A percentile compares a stretch with the other conserved stretches of the same genome.
Evolutionary conservation across 1,284 basidiomycete genomes (phyloP).

Genomic region (Leccinum subrobustum): DNA sequence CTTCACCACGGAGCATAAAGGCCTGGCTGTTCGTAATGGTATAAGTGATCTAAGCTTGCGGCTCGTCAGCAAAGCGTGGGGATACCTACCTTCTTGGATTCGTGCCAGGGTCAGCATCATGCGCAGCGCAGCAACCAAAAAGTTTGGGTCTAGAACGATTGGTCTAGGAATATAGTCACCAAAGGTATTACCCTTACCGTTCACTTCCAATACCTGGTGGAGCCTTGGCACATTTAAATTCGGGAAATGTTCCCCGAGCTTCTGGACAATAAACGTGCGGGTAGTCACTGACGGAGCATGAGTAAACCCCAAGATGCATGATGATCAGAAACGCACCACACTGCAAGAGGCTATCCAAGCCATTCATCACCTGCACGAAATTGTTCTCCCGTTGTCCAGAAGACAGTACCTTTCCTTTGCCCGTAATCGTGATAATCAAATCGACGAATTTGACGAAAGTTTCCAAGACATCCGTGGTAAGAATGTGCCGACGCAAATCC

Average conservation of each 20-base stretch:
- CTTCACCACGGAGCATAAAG: background rate
- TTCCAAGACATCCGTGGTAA: constrained; percentile 17
- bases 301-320: background rate
- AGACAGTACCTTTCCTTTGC: background rate
- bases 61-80: background rate
- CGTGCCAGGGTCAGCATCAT: background rate
- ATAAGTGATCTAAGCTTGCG: background rate
- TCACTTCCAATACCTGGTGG: constrained; percentile 12
- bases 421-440: background rate
- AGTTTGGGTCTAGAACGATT: background rate
- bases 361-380: constrained; percentile 26
- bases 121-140: background rate
- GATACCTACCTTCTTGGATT: background rate
- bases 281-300: constrained; percentile 14
- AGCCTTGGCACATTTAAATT: constrained; percentile 8
- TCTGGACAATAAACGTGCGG: constrained; percentile 1
- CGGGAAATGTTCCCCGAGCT: constrained; percentile 5
- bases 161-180: background rate
- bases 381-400: background rate
- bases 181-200: background rate
- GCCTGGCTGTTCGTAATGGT: background rate
- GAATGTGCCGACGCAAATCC: constrained; percentile 13
- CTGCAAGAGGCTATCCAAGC: constrained; percentile 21
- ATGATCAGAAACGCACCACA: constrained; percentile 15
- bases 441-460: constrained; percentile 19